A percentile compares a stretch with the other conserved stretches of the same genome.
Conservation (phyloP, 768 basidiomycete species). For the Serendipita sp. region DNA sequence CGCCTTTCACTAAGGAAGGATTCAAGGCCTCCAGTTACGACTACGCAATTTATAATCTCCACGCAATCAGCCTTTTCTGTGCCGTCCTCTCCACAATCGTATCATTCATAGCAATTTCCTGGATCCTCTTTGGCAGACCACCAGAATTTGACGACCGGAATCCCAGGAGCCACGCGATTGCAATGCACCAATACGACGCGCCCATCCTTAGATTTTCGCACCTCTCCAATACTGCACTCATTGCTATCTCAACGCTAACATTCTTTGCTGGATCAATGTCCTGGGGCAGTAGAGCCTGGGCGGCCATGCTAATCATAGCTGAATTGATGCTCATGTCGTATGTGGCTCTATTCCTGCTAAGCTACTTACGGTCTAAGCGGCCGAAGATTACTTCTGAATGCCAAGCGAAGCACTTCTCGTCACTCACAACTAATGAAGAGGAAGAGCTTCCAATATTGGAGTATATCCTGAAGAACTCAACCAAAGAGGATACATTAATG, state of each 20-base stretch:
- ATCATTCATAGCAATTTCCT: too few relatives aligned
- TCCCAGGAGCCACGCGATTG: too few relatives aligned
- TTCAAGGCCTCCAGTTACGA: neutral
- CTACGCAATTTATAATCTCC: neutral
- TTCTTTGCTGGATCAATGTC: too few relatives aligned
- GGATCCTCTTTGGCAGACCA: too few relatives aligned
- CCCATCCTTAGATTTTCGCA: too few relatives aligned
- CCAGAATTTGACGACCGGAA: too few relatives aligned
- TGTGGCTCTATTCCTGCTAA: neutral
- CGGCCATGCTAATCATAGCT: neutral
- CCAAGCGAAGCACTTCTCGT: neutral
- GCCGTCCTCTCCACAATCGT: too few relatives aligned
- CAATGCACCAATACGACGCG: too few relatives aligned
- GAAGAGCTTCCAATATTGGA: neutral
- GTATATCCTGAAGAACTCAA: neutral
- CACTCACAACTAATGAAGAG: neutral
- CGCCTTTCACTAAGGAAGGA: neutral
- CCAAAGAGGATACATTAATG: neutral
- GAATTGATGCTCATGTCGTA: neutral
- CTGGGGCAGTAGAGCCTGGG: neutral
- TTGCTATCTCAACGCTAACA: too few relatives aligned
- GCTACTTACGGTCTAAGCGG: too few relatives aligned
- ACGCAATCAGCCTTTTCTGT: too few relatives aligned
- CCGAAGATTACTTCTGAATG: neutral
- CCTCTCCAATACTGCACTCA: too few relatives aligned